These are phyloP conservation scores for Aethionema arabicum DNA, from an alignment of 345 rosid species.

Conservation along the genomic window DNA sequence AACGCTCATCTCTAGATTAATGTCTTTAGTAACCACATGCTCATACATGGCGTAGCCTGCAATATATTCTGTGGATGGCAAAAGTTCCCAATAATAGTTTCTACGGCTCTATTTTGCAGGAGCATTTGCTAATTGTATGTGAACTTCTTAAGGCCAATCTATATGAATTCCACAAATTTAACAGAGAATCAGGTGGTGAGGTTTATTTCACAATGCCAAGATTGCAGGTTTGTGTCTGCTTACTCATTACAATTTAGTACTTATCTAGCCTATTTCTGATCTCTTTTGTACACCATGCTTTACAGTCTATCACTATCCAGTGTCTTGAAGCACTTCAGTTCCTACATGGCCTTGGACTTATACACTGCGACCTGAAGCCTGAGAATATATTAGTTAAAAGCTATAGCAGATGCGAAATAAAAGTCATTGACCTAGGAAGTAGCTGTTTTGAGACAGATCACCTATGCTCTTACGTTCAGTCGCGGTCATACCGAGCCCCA, in stretches of 20 bases:
- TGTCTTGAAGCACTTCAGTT: conserved; percentile 95
- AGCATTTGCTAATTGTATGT: conserved; percentile 96
- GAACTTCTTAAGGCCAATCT: conserved; percentile 99
- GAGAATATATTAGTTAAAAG: conserved; percentile 96
- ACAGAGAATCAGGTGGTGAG: conserved; percentile 99
- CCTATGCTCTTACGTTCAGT: conserved; percentile 96
- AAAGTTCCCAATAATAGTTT: conserved; percentile 14
- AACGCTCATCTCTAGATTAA: conserved; percentile 2
- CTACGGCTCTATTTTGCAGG: conserved; percentile 50
- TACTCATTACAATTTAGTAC: conserved; percentile 29
- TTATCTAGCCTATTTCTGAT: conserved; percentile 23
- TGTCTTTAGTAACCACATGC: neutral
- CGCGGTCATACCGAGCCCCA: conserved; percentile 97
- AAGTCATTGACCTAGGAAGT: conserved; percentile 99
- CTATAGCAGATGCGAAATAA: conserved; percentile 97
- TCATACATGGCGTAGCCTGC: neutral
- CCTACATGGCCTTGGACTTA: conserved; percentile 94
- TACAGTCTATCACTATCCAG: conserved; percentile 96
- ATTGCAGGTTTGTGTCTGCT: conserved; percentile 73
- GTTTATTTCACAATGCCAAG: conserved; percentile 99
- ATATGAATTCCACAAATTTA: conserved; percentile 97
- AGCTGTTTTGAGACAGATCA: conserved; percentile 99
- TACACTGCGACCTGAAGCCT: conserved; percentile 96
- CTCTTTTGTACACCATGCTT: conserved; percentile 26
- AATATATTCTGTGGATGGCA: neutral